A percentile compares a stretch with the other conserved stretches of the same genome.
phyloP scores from a whole-genome alignment of 2,329 filamentous ascomycete species.

The Ascochyta koolunga region DNA sequence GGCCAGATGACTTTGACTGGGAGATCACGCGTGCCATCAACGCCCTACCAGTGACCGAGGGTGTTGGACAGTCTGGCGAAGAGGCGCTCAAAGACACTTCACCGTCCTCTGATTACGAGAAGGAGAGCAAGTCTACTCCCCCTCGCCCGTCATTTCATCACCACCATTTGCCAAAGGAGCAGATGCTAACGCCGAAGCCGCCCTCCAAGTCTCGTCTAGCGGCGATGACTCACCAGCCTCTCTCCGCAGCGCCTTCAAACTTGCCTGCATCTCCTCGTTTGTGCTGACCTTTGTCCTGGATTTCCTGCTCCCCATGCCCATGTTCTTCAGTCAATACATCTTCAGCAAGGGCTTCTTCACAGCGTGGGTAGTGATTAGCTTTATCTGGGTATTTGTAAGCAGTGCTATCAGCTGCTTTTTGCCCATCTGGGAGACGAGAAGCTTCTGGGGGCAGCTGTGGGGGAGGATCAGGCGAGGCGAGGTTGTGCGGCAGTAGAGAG shows the following conservation, averaged over 20 bases:
- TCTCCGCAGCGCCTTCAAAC: conserved; percentile 44
- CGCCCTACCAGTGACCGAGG: conserved; percentile 24
- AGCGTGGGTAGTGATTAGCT: conserved; percentile 50
- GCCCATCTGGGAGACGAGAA: conserved; percentile 51
- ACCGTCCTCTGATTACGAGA: conserved; percentile 5
- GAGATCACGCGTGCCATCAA: conserved; percentile 49
- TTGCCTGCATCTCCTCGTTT: conserved; percentile 47
- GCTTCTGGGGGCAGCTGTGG: conserved; percentile 9
- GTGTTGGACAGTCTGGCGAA: conserved; percentile 10
- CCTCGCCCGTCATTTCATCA: neutral
- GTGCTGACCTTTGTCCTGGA: conserved; percentile 50
- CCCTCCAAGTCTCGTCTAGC: conserved; percentile 8
- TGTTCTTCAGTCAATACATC: conserved; percentile 52
- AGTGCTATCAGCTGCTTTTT: conserved; percentile 50
- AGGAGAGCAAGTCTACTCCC: neutral
- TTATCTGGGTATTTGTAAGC: conserved; percentile 52
- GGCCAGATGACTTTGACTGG: conserved; percentile 49
- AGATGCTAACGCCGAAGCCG: neutral
- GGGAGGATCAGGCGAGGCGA: neutral
- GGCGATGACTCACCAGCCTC: conserved; percentile 39
- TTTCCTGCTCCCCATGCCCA: conserved; percentile 50
- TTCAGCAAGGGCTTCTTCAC: conserved; percentile 51
- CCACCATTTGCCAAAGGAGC: neutral
- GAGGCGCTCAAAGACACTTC: conserved; percentile 10
- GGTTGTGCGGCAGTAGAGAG: neutral